These are phyloP conservation scores for Pseudopyricularia javanii DNA, from an alignment of 2,329 filamentous ascomycete genomes.

Conservation along the genomic window DNA sequence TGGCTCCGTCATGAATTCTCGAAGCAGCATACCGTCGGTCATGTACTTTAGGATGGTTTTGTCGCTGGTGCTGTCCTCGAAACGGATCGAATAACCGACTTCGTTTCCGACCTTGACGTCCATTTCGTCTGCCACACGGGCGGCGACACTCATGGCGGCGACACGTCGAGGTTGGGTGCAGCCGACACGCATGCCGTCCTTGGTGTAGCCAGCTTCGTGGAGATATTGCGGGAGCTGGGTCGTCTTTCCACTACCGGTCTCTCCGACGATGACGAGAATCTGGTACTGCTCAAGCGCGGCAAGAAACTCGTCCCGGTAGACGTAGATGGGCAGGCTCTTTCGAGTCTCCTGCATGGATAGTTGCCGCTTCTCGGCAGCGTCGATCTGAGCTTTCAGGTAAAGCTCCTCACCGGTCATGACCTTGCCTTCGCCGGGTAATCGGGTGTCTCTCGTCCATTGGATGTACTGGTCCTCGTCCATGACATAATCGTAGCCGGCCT, in stretches of 20 bases:
- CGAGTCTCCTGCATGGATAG: slow-evolving; percentile 82
- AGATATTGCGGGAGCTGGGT: slow-evolving; percentile 92
- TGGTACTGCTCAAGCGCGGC: slow-evolving; percentile 79
- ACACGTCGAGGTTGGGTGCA: slow-evolving; percentile 93
- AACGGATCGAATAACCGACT: slow-evolving; percentile 89
- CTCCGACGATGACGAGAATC: slow-evolving; percentile 81
- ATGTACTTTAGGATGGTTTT: slow-evolving; percentile 92
- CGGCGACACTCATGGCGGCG: slow-evolving; percentile 94
- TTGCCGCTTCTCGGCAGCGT: slow-evolving; percentile 80
- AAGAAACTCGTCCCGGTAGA: slow-evolving; percentile 75
- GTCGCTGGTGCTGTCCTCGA: slow-evolving; percentile 83
- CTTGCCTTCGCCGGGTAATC: slow-evolving; percentile 58
- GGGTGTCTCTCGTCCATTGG: slow-evolving; percentile 68
- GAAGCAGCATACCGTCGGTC: slow-evolving; percentile 90
- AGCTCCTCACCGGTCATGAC: slow-evolving; percentile 66
- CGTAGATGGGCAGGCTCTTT: slow-evolving; percentile 81
- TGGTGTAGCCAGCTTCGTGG: slow-evolving; percentile 81
- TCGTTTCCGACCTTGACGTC: slow-evolving; percentile 81
- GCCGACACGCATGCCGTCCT: slow-evolving; percentile 71
- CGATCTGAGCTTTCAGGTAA: slow-evolving; percentile 66
- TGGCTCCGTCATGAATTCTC: slow-evolving; percentile 83
- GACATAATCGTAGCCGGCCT: slow-evolving; percentile 82
- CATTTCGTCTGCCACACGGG: slow-evolving; percentile 89
- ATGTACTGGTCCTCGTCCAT: slow-evolving; percentile 84
- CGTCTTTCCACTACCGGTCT: slow-evolving; percentile 91